Evolutionary conservation across 2,329 filamentous ascomycete species (phyloP).

Genomic region (Calonectria pteridis): DNA sequence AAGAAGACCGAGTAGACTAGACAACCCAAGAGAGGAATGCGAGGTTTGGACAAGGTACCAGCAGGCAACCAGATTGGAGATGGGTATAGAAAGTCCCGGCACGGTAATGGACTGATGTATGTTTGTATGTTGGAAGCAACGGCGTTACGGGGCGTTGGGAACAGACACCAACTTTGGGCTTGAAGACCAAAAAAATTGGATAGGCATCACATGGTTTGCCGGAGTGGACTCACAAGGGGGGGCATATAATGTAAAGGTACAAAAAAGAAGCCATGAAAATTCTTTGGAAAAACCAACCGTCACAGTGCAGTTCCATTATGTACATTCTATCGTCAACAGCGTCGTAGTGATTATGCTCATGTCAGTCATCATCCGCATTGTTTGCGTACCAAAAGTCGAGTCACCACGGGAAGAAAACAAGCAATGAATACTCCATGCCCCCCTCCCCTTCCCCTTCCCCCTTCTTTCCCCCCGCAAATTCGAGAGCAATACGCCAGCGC

Average conservation of each 20-base stretch:
- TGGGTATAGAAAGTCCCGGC: not conserved
- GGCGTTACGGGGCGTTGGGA: slow-evolving; percentile 31
- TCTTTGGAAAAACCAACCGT: not conserved
- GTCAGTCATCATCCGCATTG: not conserved
- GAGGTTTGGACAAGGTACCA: not conserved
- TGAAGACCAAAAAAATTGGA: slow-evolving; percentile 10
- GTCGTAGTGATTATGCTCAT: not conserved
- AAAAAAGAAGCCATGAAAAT: slow-evolving; percentile 8
- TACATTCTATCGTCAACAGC: not conserved
- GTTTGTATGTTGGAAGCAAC: slow-evolving; percentile 9
- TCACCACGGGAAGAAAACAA: not conserved
- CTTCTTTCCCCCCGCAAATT: not conserved
- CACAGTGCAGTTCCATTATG: not conserved
- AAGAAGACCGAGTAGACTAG: slow-evolving; percentile 61
- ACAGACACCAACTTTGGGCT: slow-evolving; percentile 11
- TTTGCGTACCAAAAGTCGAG: not conserved
- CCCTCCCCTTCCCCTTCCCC: not conserved
- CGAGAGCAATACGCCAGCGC: slow-evolving; percentile 1
- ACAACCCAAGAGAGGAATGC: not conserved
- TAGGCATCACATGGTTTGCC: slow-evolving; percentile 4
- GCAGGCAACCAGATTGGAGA: not conserved
- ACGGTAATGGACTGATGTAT: not conserved
- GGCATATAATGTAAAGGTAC: slow-evolving; percentile 6
- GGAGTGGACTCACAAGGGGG: slow-evolving; percentile 2
- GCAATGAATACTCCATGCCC: not conserved